Evolutionary conservation across 257 asterid species (phyloP), one percentile per base, ranked within the genome.

Genomic region (Linaria vulgaris): DNA sequence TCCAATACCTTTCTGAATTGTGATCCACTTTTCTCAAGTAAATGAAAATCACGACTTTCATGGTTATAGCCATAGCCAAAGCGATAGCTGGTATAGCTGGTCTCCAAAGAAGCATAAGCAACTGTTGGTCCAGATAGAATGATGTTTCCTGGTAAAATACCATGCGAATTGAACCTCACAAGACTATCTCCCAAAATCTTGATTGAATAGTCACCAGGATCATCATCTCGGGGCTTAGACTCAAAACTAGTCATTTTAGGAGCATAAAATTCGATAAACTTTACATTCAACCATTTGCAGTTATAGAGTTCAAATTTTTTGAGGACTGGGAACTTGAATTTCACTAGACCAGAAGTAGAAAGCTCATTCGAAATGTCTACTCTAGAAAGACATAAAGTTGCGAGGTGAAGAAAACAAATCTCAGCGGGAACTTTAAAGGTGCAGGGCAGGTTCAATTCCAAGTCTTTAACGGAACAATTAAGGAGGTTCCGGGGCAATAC

Each of bases 211-310:
- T 25, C 59, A 54, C 21, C 6, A 3, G 6, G 3, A 27, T 27
- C 34, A 27, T 23, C 30, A 23, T 15, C 4, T 27, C 41, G 59
- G 21, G 59, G 5, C 10, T 34, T 41, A 54, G 16, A 24, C 12
- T 17, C 34, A 1, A 54, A 27, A 0, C 21, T 8, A 54, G 21
- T 24, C 41, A 54, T 34, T 25, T 34, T 13, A 34, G 59, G 59
- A 15, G 59, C 59, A 54, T 54, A 25, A 13, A 54, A 13, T 54
- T 54, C 59, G 20, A 54, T 41, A 54, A 13, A 25, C 43, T 24
- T 54, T 4, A 25, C 22, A 25, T 24, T 54, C 43, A 54, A 54
- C 59, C 59, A 54, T 54, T 54, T 54, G 59, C 59, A 25, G 9
- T 6, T 12, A 12, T 24, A 19, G 13, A 25, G 41, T 38, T 12